These are phyloP conservation scores for Trypanosoma theileri DNA, from an alignment of 208 protist genomes.

Conservation along the genomic window DNA sequence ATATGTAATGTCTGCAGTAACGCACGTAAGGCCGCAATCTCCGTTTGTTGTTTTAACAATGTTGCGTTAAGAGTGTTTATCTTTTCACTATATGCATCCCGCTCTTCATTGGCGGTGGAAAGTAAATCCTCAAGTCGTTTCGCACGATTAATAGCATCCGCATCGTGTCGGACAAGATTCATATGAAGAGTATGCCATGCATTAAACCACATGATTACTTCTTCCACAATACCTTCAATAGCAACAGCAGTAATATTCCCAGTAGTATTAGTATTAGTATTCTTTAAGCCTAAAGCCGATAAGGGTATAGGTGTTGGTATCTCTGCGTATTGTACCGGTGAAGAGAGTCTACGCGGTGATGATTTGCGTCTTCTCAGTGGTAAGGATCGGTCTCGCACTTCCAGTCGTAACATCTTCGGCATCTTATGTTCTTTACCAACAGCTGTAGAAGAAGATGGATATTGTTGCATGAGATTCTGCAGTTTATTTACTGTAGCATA, in stretches of 20 bases:
- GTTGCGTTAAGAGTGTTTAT: constrained; percentile 27
- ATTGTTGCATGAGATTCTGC: constrained; percentile 20
- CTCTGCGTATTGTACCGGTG: too few species aligned
- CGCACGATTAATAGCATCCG: constrained; percentile 8
- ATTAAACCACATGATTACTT: background rate
- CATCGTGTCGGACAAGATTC: background rate
- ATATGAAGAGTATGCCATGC: background rate
- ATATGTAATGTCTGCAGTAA: constrained; percentile 41
- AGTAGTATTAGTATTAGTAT: background rate
- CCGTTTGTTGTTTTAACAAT: constrained; percentile 19
- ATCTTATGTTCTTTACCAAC: background rate
- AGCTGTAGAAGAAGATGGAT: background rate
- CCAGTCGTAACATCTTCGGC: background rate
- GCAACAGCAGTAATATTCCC: background rate
- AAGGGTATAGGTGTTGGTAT: too few species aligned
- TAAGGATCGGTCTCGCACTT: background rate
- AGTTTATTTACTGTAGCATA: constrained; percentile 22
- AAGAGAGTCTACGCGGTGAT: too few species aligned
- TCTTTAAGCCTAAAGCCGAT: too few species aligned
- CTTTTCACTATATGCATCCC: constrained; percentile 32
- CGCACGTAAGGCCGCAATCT: constrained; percentile 37
- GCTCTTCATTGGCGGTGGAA: constrained; percentile 14
- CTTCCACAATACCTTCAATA: background rate
- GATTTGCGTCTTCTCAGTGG: background rate
- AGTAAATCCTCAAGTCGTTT: constrained; percentile 30